Evolutionary conservation across 306 rosid species (phyloP).

Genomic region (Trifolium subterraneum): DNA sequence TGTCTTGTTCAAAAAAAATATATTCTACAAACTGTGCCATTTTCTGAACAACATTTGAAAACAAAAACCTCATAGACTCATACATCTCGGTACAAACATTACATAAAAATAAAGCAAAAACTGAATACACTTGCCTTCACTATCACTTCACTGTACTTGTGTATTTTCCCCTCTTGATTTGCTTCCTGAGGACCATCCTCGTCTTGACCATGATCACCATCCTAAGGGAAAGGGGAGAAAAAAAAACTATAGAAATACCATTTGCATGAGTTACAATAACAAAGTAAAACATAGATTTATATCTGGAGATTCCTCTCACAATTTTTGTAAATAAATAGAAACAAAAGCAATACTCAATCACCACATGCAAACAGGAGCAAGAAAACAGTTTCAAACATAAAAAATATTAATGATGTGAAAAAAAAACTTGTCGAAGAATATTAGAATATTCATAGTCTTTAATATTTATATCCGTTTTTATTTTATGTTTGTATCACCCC

Average conservation of each 20-base stretch:
- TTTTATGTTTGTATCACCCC: not conserved
- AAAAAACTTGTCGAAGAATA: not conserved
- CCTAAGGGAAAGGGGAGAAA: conserved; percentile 54
- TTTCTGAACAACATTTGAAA: conserved; percentile 6
- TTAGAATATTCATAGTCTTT: not conserved
- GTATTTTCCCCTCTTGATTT: conserved; percentile 85
- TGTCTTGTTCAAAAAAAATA: too few relatives aligned
- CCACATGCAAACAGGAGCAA: not conserved
- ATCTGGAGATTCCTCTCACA: conserved; percentile 11
- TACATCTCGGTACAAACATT: conserved; percentile 5
- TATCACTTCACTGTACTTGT: conserved; percentile 94
- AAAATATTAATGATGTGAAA: not conserved
- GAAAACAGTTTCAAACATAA: conserved; percentile 15
- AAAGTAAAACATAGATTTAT: not conserved
- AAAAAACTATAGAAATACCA: conserved; percentile 35
- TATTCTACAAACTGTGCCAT: too few relatives aligned
- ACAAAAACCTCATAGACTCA: conserved; percentile 9
- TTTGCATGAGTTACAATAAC: conserved; percentile 21
- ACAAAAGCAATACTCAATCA: conserved; percentile 30
- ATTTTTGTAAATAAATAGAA: conserved; percentile 22
- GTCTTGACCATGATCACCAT: conserved; percentile 76
- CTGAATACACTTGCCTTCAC: conserved; percentile 78
- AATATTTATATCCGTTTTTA: not conserved
- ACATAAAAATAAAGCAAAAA: conserved; percentile 4
- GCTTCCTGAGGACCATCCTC: conserved; percentile 83